Conservation (phyloP, 2,329 filamentous ascomycete genomes). For the Phoma sp. region DNA sequence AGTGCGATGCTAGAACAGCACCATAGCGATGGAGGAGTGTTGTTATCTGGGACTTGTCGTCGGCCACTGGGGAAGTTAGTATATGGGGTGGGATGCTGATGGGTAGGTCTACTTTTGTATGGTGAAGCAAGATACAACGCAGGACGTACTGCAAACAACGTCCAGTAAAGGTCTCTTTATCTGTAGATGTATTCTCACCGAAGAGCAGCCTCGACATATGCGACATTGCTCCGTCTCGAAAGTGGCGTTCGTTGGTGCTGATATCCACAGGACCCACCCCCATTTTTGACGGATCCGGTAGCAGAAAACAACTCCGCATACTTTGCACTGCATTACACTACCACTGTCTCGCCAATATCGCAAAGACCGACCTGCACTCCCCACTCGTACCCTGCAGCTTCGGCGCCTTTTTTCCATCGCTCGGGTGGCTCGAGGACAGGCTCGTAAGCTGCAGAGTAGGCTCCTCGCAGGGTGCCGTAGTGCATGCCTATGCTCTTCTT, state of each 20-base stretch:
- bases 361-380: conserved; percentile 48
- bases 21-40: conserved; percentile 13
- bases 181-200: background rate
- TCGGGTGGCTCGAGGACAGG: conserved; percentile 57
- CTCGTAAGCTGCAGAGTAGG: conserved; percentile 54
- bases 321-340: conserved; percentile 35
- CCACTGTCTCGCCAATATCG: conserved; percentile 57
- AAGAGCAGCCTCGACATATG: background rate
- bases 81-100: too few species aligned
- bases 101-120: background rate
- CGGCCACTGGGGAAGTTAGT: background rate
- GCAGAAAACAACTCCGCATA: background rate
- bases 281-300: background rate
- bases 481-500: conserved; percentile 60
- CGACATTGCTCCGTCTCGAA: background rate
- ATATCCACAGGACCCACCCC: conserved; percentile 1
- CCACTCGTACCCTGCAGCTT: conserved; percentile 51
- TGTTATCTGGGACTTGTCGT: conserved; percentile 7
- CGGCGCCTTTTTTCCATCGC: conserved; percentile 54
- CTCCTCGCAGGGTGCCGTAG: conserved; percentile 57
- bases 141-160: background rate
- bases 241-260: background rate
- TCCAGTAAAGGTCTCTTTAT: background rate
- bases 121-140: background rate
- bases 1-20: conserved; percentile 9